Evolutionary conservation across 345 rosid genomes (phyloP).

Genomic region (Turritis glabra): DNA sequence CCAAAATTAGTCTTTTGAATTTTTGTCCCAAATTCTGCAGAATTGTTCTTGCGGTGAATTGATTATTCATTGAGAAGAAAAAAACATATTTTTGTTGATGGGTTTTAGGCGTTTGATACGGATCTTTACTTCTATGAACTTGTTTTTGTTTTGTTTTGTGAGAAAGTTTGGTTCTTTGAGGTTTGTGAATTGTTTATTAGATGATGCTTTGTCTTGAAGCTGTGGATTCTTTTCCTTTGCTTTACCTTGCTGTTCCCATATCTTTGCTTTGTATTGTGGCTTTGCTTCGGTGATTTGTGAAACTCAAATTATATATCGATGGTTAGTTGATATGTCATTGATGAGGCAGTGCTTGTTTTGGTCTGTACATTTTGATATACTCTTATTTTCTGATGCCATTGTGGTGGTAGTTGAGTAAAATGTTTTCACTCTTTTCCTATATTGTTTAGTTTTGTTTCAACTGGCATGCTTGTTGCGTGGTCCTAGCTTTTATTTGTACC

Average conservation of each 20-base stretch:
- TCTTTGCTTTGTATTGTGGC: constrained; percentile 26
- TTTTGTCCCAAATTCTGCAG: background rate
- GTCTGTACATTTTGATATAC: background rate
- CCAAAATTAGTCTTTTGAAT: background rate
- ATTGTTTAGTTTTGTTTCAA: constrained; percentile 14
- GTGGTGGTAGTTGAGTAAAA: constrained; percentile 16
- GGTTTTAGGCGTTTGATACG: constrained; percentile 12
- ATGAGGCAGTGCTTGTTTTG: constrained; percentile 1
- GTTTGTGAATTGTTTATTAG: constrained; percentile 6
- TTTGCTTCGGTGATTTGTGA: constrained; percentile 24
- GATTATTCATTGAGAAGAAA: background rate
- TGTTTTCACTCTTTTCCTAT: background rate
- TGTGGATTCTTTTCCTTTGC: constrained; percentile 20
- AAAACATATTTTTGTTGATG: background rate
- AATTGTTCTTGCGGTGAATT: constrained; percentile 11
- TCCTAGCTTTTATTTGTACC: background rate
- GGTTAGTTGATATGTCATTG: constrained; percentile 24
- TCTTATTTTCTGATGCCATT: constrained; percentile 11
- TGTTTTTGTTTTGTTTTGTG: constrained; percentile 2
- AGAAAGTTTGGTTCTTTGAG: background rate
- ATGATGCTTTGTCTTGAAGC: constrained; percentile 34
- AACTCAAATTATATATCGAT: background rate
- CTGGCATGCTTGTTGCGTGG: constrained; percentile 1
- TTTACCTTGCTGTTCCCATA: constrained; percentile 11
- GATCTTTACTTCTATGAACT: constrained; percentile 19